phyloP scores from a whole-genome alignment of 1,284 basidiomycete species.

The Trichosporon sp. region DNA sequence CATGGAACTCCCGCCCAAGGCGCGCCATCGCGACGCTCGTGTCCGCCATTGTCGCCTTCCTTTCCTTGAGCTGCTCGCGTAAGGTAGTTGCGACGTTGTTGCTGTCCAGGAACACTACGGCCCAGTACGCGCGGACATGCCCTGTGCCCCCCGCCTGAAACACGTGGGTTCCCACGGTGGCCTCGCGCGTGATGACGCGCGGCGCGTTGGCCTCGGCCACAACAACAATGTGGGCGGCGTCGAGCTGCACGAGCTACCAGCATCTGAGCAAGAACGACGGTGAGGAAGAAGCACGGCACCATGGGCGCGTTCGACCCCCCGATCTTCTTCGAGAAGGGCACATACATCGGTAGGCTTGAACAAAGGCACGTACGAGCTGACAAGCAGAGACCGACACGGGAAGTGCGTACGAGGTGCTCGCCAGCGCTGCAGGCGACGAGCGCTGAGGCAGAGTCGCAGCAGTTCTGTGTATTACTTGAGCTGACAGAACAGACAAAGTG shows the following conservation, averaged over 20 bases:
- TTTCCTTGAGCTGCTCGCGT: not conserved
- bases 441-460: not conserved
- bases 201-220: not conserved
- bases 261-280: too few species aligned
- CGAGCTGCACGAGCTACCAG: not conserved
- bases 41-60: not conserved
- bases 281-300: not conserved
- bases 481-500: slow-evolving; percentile 62
- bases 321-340: slow-evolving; percentile 44
- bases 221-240: not conserved
- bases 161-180: not conserved
- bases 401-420: slow-evolving; percentile 25
- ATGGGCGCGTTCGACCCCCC: slow-evolving; percentile 47
- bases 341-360: slow-evolving; percentile 37
- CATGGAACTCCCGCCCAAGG: slow-evolving; percentile 16
- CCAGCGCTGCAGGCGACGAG: not conserved
- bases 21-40: slow-evolving; percentile 17
- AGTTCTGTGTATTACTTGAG: not conserved
- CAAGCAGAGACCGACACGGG: slow-evolving; percentile 46
- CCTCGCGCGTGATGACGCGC: not conserved
- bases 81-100: not conserved
- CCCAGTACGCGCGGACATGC: slow-evolving; percentile 3
- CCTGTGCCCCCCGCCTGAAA: slow-evolving; percentile 1
- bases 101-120: not conserved
- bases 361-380: not conserved